Percentiles rank a stretch among this genome's conserved stretches.
These are phyloP conservation scores for Xylaria telfairii DNA, from an alignment of 495 filamentous ascomycete genomes.

Conservation along the genomic window DNA sequence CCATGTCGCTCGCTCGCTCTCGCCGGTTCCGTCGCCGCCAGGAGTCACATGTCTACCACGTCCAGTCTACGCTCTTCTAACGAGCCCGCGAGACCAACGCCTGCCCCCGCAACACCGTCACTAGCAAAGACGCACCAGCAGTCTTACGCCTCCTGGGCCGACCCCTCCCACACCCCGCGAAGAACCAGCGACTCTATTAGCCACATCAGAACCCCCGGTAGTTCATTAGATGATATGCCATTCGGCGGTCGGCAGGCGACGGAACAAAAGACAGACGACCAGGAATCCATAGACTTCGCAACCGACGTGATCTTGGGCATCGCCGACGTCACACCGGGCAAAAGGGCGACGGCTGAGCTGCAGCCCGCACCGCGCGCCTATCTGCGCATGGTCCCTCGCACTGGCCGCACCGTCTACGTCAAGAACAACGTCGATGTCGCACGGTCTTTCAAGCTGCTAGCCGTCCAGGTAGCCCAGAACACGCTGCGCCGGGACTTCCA, in stretches of 20 bases:
- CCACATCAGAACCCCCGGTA: slow-evolving; percentile 30
- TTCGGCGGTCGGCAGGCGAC: slow-evolving; percentile 8
- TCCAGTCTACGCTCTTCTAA: neutral
- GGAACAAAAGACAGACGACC: slow-evolving; percentile 13
- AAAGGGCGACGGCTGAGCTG: slow-evolving; percentile 23
- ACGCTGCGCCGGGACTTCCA: slow-evolving; percentile 54
- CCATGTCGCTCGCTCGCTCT: slow-evolving; percentile 20
- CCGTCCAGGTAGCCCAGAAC: slow-evolving; percentile 54
- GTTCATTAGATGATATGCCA: slow-evolving; percentile 6
- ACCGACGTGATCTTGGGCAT: slow-evolving; percentile 30
- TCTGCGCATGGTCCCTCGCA: slow-evolving; percentile 56
- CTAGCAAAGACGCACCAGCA: slow-evolving; percentile 21
- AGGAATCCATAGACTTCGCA: slow-evolving; percentile 16
- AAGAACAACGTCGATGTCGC: slow-evolving; percentile 56
- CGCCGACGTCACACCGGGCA: slow-evolving; percentile 32
- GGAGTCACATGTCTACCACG: slow-evolving; percentile 5
- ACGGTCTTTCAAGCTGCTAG: slow-evolving; percentile 59
- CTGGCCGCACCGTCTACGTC: slow-evolving; percentile 66
- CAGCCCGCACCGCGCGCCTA: slow-evolving; percentile 26
- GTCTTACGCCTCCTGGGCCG: slow-evolving; percentile 23
- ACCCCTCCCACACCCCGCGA: neutral
- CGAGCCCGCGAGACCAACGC: slow-evolving; percentile 3
- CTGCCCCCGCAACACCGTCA: neutral
- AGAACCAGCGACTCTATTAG: neutral
- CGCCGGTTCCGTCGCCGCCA: neutral